Evolutionary conservation across 2,329 filamentous ascomycete species (phyloP).

Genomic region (Phialophora chinensis): DNA sequence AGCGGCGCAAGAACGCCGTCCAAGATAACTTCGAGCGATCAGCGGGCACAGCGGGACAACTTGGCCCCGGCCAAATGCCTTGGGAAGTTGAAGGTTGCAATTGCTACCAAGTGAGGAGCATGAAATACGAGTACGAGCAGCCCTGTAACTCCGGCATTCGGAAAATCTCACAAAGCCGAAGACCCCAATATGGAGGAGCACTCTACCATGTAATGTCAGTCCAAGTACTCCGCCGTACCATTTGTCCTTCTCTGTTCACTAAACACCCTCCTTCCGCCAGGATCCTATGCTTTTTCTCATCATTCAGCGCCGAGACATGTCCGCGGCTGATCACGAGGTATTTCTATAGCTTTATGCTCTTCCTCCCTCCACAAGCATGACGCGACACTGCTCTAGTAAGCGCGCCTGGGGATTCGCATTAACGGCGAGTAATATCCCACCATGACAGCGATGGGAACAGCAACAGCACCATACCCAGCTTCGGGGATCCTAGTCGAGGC

Average conservation of each 20-base stretch:
- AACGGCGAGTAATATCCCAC: not conserved
- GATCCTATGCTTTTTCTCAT: not conserved
- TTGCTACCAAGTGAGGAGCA: slow-evolving; percentile 4
- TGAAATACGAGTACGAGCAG: slow-evolving; percentile 21
- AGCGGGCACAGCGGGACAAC: not conserved
- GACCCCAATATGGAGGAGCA: not conserved
- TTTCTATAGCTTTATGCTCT: not conserved
- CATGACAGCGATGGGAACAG: not conserved
- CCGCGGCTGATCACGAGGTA: slow-evolving; percentile 3
- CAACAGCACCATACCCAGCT: not conserved
- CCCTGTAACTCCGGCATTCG: not conserved
- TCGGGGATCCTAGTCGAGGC: slow-evolving; percentile 22
- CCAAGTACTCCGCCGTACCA: not conserved
- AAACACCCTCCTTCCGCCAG: slow-evolving; percentile 1
- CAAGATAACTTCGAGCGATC: not conserved
- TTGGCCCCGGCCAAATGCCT: slow-evolving; percentile 9
- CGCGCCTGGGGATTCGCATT: not conserved
- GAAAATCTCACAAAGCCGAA: not conserved
- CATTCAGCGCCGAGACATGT: not conserved
- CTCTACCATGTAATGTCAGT: not conserved
- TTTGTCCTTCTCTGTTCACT: not conserved
- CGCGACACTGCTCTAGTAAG: not conserved
- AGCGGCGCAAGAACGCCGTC: not conserved
- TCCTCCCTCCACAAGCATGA: not conserved
- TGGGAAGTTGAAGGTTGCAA: slow-evolving; percentile 11